phyloP scores from a whole-genome alignment of 257 asterid species.

The Solanum appendiculatum region DNA sequence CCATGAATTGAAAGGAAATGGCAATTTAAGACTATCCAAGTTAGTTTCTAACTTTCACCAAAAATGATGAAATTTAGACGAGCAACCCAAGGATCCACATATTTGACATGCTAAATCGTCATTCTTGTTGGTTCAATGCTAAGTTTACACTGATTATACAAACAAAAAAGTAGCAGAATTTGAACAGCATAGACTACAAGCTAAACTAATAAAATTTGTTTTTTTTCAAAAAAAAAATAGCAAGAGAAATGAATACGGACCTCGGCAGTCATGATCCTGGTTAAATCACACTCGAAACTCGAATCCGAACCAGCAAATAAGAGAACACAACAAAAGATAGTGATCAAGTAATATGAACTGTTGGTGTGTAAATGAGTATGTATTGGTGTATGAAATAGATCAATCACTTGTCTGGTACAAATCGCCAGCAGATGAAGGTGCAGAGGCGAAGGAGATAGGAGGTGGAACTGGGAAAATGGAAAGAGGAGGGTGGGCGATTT shows the following conservation, averaged over 20 bases:
- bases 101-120: neutral
- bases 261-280: neutral
- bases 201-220: neutral
- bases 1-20: neutral
- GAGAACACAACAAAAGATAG: neutral
- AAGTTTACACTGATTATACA: neutral
- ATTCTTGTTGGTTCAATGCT: neutral
- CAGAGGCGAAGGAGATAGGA: neutral
- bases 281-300: neutral
- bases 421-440: neutral
- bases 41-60: neutral
- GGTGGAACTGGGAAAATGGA: neutral
- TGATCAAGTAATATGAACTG: neutral
- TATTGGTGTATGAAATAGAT: neutral
- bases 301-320: neutral
- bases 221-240: too few species aligned
- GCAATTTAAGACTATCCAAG: neutral
- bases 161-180: neutral
- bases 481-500: neutral
- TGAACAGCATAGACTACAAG: neutral
- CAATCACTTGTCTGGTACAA: neutral
- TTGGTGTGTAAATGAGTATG: neutral
- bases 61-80: too few species aligned
- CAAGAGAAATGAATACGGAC: neutral
- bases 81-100: neutral